Conservation (phyloP, 805 yeast species). For the Myxozyma vanderwaltii region DNA sequence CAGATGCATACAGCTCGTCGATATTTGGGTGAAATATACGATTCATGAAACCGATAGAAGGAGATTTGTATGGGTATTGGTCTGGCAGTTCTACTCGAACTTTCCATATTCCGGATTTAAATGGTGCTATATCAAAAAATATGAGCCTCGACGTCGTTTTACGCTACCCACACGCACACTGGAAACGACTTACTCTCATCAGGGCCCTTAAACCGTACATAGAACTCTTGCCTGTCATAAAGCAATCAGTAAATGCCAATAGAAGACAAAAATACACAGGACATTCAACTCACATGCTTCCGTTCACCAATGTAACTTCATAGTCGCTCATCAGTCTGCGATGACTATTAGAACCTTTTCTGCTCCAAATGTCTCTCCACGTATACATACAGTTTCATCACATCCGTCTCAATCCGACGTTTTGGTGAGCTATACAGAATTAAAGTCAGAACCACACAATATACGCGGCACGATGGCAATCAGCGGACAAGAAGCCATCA, state of each 20-base stretch:
- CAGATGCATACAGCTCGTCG: conserved; percentile 59
- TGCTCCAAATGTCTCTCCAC: not conserved
- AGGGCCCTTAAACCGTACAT: conserved; percentile 85
- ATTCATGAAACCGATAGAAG: conserved; percentile 91
- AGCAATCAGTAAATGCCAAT: not conserved
- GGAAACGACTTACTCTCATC: conserved; percentile 53
- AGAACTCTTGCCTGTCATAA: conserved; percentile 67
- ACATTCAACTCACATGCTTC: conserved; percentile 52
- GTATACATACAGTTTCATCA: conserved; percentile 78
- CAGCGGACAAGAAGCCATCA: not conserved
- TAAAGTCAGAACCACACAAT: not conserved
- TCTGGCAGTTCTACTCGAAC: conserved; percentile 92
- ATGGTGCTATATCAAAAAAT: conserved; percentile 61
- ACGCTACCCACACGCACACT: not conserved
- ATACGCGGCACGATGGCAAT: not conserved
- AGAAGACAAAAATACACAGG: not conserved
- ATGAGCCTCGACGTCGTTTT: not conserved
- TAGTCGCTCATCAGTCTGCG: conserved; percentile 81
- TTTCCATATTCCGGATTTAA: conserved; percentile 87
- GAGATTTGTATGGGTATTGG: conserved; percentile 93
- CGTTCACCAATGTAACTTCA: conserved; percentile 80
- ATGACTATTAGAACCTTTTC: not conserved
- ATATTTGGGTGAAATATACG: conserved; percentile 94
- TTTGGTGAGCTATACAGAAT: conserved; percentile 57
- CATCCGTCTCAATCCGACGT: conserved; percentile 89